A percentile compares a stretch with the other conserved stretches of the same genome.
These are phyloP conservation scores for Arthrobotrys sinensis DNA, from an alignment of 2,329 filamentous ascomycete species.

Conservation along the genomic window DNA sequence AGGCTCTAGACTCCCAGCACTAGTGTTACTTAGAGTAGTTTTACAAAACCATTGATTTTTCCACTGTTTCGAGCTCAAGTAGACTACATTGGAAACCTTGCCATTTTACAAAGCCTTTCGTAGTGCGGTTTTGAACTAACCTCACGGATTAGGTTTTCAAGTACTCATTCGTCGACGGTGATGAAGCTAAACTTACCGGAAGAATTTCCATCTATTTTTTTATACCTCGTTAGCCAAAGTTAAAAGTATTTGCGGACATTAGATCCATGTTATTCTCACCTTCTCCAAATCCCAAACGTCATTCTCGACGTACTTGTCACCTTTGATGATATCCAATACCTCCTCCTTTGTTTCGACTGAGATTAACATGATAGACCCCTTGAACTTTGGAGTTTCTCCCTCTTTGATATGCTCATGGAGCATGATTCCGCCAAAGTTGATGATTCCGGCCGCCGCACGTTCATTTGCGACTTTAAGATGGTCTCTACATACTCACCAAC, in stretches of 20 bases:
- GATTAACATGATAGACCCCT: slow-evolving; percentile 51
- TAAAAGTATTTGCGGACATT: not conserved
- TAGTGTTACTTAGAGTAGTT: too few relatives aligned
- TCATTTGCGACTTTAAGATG: slow-evolving; percentile 46
- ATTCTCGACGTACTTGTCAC: slow-evolving; percentile 52
- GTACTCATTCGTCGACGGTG: not conserved
- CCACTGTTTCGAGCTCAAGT: not conserved
- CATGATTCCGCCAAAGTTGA: slow-evolving; percentile 59
- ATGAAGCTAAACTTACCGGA: slow-evolving; percentile 27
- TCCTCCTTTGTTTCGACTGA: slow-evolving; percentile 48
- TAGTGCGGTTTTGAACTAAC: slow-evolving; percentile 48
- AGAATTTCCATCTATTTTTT: slow-evolving; percentile 44
- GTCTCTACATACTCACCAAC: slow-evolving; percentile 25
- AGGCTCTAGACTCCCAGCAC: too few relatives aligned
- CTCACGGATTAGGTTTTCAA: not conserved
- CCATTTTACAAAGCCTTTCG: slow-evolving; percentile 34
- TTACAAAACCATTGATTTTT: too few relatives aligned
- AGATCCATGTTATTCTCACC: not conserved
- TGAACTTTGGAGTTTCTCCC: slow-evolving; percentile 55
- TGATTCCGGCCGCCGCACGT: slow-evolving; percentile 24
- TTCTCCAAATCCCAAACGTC: slow-evolving; percentile 60
- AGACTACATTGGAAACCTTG: not conserved
- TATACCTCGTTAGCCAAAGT: not conserved
- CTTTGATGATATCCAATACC: slow-evolving; percentile 49
- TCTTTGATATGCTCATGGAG: slow-evolving; percentile 51